Conservation (phyloP, 345 rosid genomes). For the Eutrema yunnanense region DNA sequence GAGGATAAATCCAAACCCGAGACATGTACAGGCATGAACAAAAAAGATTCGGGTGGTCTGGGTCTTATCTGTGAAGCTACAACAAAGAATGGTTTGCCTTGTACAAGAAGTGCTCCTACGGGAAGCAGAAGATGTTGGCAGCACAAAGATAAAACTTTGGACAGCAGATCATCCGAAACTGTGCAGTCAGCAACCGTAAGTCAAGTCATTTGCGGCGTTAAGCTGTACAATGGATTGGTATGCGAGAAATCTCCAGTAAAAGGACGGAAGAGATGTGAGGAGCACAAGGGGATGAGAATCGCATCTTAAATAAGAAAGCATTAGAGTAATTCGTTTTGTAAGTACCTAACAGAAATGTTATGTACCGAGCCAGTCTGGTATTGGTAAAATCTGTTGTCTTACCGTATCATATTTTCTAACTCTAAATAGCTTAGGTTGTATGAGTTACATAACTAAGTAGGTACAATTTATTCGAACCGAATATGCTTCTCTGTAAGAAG, state of each 20-base stretch:
- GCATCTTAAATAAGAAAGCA: conserved; percentile 11
- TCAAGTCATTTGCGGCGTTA: conserved; percentile 24
- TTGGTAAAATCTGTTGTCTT: not conserved
- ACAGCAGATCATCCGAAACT: conserved; percentile 7
- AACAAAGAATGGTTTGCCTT: conserved; percentile 28
- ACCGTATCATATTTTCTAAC: not conserved
- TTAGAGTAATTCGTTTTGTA: conserved; percentile 1
- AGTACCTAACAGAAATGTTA: conserved; percentile 3
- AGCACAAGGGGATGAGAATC: conserved; percentile 36
- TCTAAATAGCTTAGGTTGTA: not conserved
- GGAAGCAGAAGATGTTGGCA: conserved; percentile 34
- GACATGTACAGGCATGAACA: not conserved
- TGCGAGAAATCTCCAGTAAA: conserved; percentile 25
- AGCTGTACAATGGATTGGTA: conserved; percentile 19
- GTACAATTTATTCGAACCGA: not conserved
- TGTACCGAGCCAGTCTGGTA: not conserved
- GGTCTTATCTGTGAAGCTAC: conserved; percentile 18
- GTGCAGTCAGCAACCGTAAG: conserved; percentile 1
- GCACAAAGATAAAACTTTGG: conserved; percentile 16
- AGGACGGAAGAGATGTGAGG: conserved; percentile 29
- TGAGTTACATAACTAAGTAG: conserved; percentile 1
- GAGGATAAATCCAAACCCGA: not conserved
- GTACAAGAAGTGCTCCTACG: conserved; percentile 9
- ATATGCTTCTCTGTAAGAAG: conserved; percentile 6
- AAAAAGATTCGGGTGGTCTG: not conserved